Conservation (phyloP, 2,329 filamentous ascomycete genomes). For the Cordyceps cateniannulata region DNA sequence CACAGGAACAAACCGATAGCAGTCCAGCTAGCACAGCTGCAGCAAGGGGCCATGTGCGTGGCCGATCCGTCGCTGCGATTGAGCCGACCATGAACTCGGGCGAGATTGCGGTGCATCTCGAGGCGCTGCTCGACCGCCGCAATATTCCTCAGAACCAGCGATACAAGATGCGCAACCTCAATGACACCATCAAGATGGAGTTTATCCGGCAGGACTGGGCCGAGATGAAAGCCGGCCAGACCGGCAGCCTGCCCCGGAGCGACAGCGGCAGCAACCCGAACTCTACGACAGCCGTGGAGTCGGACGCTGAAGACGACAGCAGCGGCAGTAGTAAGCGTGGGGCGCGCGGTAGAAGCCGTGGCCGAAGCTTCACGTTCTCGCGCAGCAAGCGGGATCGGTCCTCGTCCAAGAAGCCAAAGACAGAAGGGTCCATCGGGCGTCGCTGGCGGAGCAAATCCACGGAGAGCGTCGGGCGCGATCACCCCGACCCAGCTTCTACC, state of each 20-base stretch:
- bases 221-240: slow-evolving; percentile 51
- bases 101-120: slow-evolving; percentile 51
- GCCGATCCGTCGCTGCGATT: slow-evolving; percentile 33
- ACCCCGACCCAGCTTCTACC: slow-evolving; percentile 40
- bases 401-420: slow-evolving; percentile 66
- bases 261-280: slow-evolving; percentile 24
- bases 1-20: not conserved
- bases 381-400: slow-evolving; percentile 56
- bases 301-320: slow-evolving; percentile 37
- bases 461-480: slow-evolving; percentile 59
- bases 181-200: slow-evolving; percentile 86
- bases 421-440: slow-evolving; percentile 53
- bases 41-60: slow-evolving; percentile 31
- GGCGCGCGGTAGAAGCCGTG: slow-evolving; percentile 45
- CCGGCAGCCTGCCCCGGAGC: slow-evolving; percentile 30
- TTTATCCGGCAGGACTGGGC: slow-evolving; percentile 87
- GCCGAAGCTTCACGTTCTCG: slow-evolving; percentile 72
- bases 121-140: slow-evolving; percentile 68
- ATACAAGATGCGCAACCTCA: slow-evolving; percentile 88
- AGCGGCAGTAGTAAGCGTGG: slow-evolving; percentile 41
- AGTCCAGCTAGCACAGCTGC: slow-evolving; percentile 23
- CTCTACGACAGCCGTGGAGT: slow-evolving; percentile 26
- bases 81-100: slow-evolving; percentile 48
- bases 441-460: slow-evolving; percentile 67
- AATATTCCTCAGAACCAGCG: slow-evolving; percentile 93